A percentile compares a stretch with the other conserved stretches of the same genome.
Conservation (phyloP, 2,329 filamentous ascomycete genomes). For the Cladosporium sp. region DNA sequence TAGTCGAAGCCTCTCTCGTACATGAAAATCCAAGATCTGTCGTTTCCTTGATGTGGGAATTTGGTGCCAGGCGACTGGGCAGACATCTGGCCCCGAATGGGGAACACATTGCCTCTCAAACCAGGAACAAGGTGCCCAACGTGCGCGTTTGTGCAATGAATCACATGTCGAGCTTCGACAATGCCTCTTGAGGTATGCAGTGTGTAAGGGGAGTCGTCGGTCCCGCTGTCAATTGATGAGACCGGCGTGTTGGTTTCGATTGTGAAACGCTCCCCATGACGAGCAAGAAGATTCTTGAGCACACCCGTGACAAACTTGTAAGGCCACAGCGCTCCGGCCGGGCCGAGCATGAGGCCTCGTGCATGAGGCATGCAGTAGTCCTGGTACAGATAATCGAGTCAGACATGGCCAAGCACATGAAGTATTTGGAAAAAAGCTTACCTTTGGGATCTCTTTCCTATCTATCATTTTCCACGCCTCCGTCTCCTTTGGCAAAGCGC, state of each 20-base stretch:
- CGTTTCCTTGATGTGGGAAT: conserved; percentile 15
- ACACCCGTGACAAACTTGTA: conserved; percentile 24
- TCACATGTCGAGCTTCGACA: conserved; percentile 16
- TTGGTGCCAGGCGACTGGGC: conserved; percentile 17
- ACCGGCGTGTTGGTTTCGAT: conserved; percentile 26
- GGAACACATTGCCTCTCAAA: conserved; percentile 24
- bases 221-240: background rate
- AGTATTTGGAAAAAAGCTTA: background rate
- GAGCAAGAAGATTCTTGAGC: conserved; percentile 15
- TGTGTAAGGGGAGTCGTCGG: background rate
- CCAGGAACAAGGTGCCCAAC: conserved; percentile 25
- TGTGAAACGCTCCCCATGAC: conserved; percentile 17
- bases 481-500: background rate
- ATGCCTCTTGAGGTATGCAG: conserved; percentile 1
- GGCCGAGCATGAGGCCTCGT: background rate
- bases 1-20: conserved; percentile 26
- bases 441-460: background rate
- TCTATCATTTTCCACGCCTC: background rate
- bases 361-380: background rate
- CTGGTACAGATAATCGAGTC: background rate
- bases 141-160: conserved; percentile 27
- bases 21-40: conserved; percentile 23
- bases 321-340: conserved; percentile 25
- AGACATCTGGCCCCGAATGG: conserved; percentile 28
- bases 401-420: background rate